Base-by-base conservation (phyloP, 768 basidiomycete genomes). In the Pilatotrama ljubarskyi region DNA sequence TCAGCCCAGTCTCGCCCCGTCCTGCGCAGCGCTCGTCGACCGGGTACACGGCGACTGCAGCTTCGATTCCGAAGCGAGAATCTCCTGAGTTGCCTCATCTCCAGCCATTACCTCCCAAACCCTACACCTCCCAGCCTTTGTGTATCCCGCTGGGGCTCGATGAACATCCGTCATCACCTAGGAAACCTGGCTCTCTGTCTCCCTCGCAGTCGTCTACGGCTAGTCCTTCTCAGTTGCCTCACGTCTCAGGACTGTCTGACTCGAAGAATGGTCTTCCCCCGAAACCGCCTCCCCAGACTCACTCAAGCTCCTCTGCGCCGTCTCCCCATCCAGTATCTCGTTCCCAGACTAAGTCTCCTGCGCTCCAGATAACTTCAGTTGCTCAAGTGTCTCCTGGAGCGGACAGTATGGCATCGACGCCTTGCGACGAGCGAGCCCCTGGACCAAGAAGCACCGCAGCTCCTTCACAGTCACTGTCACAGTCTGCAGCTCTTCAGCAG, bases 21-120 rank as follows among this genome's bases (percentile, higher is more conserved):
- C 24, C 37, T 22, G 36, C 50, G 20, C 54, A 55, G 22, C 51
- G 25, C 20, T 58, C 55, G 13, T 63, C 61, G 17, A 50, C 56
- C 18, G 50, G 24, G 24, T 58, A 57, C 42, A 35, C 25, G 20
- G 22, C 54, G 43, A 3, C 41, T 46, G 26, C 13, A 4, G 20
- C 51, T 18, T n/a, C 25, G 5, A 40, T 47, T 11, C 32, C 61
- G 9, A 62, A 62, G 43, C 56, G 56, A 25, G 61, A 62, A 41
- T 62, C 61, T n/a, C 61, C 61, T 26, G 61, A 62, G 26, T 40
- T 62, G 2, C 61, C 55, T 2, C 61, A 58, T 36, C 56, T 58
- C 26, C 46, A 58, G 9, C 20, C 54, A 14, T 11, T 62, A 17
- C 56, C 55, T 25, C 29, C 51, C 25, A 62, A 62, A 53, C 41